Conservation (phyloP, 495 filamentous ascomycete genomes). For the Penicillium psychrofluorescens region DNA sequence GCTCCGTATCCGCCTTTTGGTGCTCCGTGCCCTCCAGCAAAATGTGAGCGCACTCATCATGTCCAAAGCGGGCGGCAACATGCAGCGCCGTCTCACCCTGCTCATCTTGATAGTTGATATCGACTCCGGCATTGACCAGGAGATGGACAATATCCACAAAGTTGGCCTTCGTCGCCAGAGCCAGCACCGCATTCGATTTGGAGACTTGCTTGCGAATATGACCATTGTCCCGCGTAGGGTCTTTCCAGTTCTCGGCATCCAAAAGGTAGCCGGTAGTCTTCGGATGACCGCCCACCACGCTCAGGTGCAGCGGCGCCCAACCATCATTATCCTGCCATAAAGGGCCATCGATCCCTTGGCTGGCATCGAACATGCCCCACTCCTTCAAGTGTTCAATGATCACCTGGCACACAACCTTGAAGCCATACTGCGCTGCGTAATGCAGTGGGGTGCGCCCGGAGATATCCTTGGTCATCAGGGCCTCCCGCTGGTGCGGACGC, state of each 20-base stretch:
- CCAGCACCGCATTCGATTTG: conserved; percentile 84
- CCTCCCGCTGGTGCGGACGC: conserved; percentile 57
- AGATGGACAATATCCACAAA: conserved; percentile 75
- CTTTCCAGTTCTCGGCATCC: conserved; percentile 67
- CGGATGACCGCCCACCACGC: conserved; percentile 85
- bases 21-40: conserved; percentile 60
- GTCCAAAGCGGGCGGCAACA: conserved; percentile 82
- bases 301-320: conserved; percentile 83
- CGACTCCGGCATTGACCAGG: conserved; percentile 83
- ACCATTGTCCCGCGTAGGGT: conserved; percentile 48
- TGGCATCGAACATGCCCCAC: conserved; percentile 81
- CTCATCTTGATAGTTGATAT: conserved; percentile 89
- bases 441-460: conserved; percentile 86
- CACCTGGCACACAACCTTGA: conserved; percentile 78
- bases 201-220: conserved; percentile 60
- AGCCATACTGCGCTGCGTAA: conserved; percentile 92
- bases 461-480: conserved; percentile 61
- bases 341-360: conserved; percentile 74
- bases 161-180: conserved; percentile 79
- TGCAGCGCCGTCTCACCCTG: conserved; percentile 92
- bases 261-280: conserved; percentile 75
- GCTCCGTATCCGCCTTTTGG: conserved; percentile 67
- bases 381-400: conserved; percentile 80
- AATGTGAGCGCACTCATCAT: conserved; percentile 68
- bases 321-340: conserved; percentile 91